Evolutionary conservation across 2,329 filamentous ascomycete species (phyloP), one percentile per base, ranked within the genome.

Genomic region (Cadophora gregata): DNA sequence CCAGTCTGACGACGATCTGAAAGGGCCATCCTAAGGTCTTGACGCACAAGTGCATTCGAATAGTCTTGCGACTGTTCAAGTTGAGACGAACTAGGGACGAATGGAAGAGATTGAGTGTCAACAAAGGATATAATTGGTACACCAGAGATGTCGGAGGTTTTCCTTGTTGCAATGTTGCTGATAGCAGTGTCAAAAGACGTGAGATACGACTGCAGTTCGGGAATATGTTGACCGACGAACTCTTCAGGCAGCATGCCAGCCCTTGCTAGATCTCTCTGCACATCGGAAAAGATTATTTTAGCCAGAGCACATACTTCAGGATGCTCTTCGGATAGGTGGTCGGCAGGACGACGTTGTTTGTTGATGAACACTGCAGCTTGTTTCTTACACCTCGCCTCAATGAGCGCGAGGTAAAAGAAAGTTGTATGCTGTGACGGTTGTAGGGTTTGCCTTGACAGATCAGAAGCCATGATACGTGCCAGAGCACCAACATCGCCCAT

Each of bases 371-470:
- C 67, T 24, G 66, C 65, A 31, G 74, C 75, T 67, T 75, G 74
- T 27, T 67, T 73, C 33, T 67, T 73, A 45, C 75, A 77, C 60
- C 73, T 62, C 29, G 69, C 73, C 63, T 76, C 75, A 1, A 77
- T 75, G 38, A 77, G 64, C 48, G 75, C 74, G n/a, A 77, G 70
- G 62, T 72, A 73, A 29, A 76, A 74, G 4, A 75, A 55, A 50
- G 38, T 68, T 16, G 71, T 65, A 59, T 74, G 73, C 47, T 75
- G 70, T 21, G 67, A 66, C 27, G 70, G 67, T 59, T 70, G 69
- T 19, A 66, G 50, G 42, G 64, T 64, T 50, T 71, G 67, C 19
- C 68, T 50, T 45, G 66, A 69, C 24, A 63, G 59, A 42, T 62
- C 67, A 24, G 63, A 61, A 36, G 67, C 38, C 14, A 60, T 25